A percentile compares a stretch with the other conserved stretches of the same genome.
phyloP scores from a whole-genome alignment of 1,139 yeast genomes.

The Scheffersomyces stambukii region DNA sequence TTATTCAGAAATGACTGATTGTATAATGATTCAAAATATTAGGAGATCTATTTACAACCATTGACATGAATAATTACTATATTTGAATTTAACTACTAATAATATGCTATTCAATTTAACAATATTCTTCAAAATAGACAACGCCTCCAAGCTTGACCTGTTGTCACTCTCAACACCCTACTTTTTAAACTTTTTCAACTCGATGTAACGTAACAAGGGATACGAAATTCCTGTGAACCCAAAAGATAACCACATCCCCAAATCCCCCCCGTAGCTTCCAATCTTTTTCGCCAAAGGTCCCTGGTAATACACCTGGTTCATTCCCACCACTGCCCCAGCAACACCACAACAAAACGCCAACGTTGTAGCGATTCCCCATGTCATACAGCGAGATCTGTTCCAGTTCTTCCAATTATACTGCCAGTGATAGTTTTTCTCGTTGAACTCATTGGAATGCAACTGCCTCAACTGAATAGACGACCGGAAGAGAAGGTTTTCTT shows the following conservation, averaged over 20 bases:
- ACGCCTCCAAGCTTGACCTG: too few species aligned
- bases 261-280: slow-evolving; percentile 17
- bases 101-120: too few species aligned
- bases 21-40: too few species aligned
- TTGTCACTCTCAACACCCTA: too few species aligned
- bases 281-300: slow-evolving; percentile 25
- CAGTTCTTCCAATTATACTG: slow-evolving; percentile 61
- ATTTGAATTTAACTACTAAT: too few species aligned
- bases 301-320: slow-evolving; percentile 29
- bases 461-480: slow-evolving; percentile 43
- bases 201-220: slow-evolving; percentile 60
- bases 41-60: too few species aligned
- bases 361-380: slow-evolving; percentile 25
- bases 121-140: too few species aligned
- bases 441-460: slow-evolving; percentile 55
- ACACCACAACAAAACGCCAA: slow-evolving; percentile 22
- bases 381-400: slow-evolving; percentile 52
- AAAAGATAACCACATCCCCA: slow-evolving; percentile 63
- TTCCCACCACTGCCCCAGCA: slow-evolving; percentile 28
- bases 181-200: slow-evolving; percentile 42
- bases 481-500: slow-evolving; percentile 73
- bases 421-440: slow-evolving; percentile 35
- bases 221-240: slow-evolving; percentile 64
- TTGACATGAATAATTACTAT: too few species aligned
- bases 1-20: too few species aligned